A percentile compares a stretch with the other conserved stretches of the same genome.
Evolutionary conservation across 495 filamentous ascomycete genomes (phyloP).

Genomic region (Penicillium odoratum): DNA sequence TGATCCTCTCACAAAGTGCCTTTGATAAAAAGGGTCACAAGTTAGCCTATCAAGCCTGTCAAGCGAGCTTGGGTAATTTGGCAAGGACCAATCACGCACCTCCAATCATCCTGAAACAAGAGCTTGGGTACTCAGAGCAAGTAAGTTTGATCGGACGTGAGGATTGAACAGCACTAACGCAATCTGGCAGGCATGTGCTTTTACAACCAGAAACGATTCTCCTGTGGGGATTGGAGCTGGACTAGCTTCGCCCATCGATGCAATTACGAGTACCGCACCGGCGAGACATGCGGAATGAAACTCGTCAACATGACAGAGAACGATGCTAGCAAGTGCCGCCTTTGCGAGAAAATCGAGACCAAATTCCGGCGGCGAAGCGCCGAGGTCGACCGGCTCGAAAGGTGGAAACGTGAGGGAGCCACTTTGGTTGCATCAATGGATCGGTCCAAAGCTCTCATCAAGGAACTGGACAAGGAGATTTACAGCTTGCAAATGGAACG

Average conservation of each 20-base stretch:
- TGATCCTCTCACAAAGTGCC: conserved; percentile 5
- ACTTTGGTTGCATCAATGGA: conserved; percentile 81
- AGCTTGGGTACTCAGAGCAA: conserved; percentile 29
- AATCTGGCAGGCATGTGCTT: conserved; percentile 55
- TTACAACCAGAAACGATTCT: conserved; percentile 56
- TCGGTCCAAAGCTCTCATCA: conserved; percentile 64
- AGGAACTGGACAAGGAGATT: conserved; percentile 64
- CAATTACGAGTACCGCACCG: conserved; percentile 93
- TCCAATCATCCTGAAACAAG: conserved; percentile 38
- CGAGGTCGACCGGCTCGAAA: conserved; percentile 73
- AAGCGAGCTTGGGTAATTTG: conserved; percentile 27
- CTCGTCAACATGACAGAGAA: conserved; percentile 72
- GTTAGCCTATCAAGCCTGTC: conserved; percentile 40
- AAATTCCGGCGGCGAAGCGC: conserved; percentile 74
- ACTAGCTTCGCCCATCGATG: conserved; percentile 92
- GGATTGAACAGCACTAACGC: conserved; percentile 31
- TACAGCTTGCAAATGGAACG: conserved; percentile 46
- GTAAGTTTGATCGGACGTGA: conserved; percentile 35
- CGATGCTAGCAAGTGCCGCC: conserved; percentile 63
- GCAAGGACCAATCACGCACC: conserved; percentile 37
- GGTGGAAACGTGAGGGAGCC: conserved; percentile 73
- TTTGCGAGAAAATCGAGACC: conserved; percentile 90
- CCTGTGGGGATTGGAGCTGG: conserved; percentile 95
- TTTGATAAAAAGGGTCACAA: conserved; percentile 29
- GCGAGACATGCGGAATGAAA: conserved; percentile 97